Evolutionary conservation across 1,284 basidiomycete species (phyloP).

Genomic region (Meripilus lineatus): DNA sequence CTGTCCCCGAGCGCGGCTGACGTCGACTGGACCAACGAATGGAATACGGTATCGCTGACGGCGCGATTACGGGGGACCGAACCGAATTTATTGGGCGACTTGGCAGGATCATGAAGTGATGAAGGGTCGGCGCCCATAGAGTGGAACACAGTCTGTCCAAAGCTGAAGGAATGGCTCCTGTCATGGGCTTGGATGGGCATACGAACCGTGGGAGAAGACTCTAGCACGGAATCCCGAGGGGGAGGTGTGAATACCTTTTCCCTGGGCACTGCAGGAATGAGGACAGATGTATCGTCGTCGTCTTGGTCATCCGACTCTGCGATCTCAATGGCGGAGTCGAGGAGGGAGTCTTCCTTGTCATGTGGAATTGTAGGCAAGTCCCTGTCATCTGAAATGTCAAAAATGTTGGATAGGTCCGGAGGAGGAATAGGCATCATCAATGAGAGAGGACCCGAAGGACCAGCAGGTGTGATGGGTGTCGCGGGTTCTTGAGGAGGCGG

Average conservation of each 20-base stretch:
- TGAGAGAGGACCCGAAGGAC: conserved; percentile 12
- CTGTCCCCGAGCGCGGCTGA: conserved; percentile 12
- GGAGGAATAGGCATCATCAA: conserved; percentile 29
- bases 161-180: conserved; percentile 54
- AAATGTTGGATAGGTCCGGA: conserved; percentile 38
- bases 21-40: conserved; percentile 35
- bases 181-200: too few relatives aligned
- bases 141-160: conserved; percentile 56
- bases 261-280: background rate
- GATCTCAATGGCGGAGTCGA: conserved; percentile 40
- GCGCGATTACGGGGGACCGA: conserved; percentile 45
- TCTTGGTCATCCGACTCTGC: conserved; percentile 23
- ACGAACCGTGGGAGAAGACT: conserved; percentile 20
- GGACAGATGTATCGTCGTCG: background rate
- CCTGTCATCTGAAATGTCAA: conserved; percentile 47
- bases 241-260: conserved; percentile 21
- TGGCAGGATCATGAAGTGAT: conserved; percentile 17
- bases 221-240: conserved; percentile 13
- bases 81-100: background rate
- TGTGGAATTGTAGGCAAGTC: conserved; percentile 45
- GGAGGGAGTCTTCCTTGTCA: conserved; percentile 35
- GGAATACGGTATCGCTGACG: conserved; percentile 58
- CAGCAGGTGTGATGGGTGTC: conserved; percentile 20
- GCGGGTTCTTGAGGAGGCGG: conserved; percentile 25
- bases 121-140: conserved; percentile 22